A percentile compares a stretch with the other conserved stretches of the same genome.
phyloP scores from a whole-genome alignment of 163 green algal species.

The Scenedesmus sp. region DNA sequence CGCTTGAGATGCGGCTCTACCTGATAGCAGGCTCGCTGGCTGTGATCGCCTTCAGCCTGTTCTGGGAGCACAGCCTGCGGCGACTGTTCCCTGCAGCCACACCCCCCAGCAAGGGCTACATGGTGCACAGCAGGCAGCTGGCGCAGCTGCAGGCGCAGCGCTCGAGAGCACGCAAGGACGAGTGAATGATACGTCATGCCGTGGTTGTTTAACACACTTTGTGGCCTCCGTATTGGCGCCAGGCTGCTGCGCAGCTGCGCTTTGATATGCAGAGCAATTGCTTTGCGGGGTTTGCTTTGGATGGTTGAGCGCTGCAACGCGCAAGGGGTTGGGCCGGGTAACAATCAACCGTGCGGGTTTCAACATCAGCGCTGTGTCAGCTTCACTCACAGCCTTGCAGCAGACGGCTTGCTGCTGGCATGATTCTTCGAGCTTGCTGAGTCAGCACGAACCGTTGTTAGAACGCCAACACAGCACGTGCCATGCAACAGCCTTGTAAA shows the following conservation, averaged over 20 bases:
- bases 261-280: background rate
- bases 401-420: no score
- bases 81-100: constrained; percentile 54
- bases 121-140: constrained; percentile 48
- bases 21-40: constrained; percentile 18
- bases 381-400: no score
- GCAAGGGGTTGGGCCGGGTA: background rate
- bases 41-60: constrained; percentile 22
- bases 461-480: no score
- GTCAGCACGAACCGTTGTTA: no score
- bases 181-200: background rate
- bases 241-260: no score
- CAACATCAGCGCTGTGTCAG: no score
- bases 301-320: background rate
- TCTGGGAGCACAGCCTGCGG: constrained; percentile 48
- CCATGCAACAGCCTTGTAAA: no score
- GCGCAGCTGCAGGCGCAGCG: constrained; percentile 1
- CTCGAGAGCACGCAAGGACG: constrained; percentile 5
- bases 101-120: constrained; percentile 72
- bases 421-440: no score
- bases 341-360: no score
- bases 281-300: background rate
- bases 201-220: no score
- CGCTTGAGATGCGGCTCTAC: constrained; percentile 25
- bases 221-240: no score